Conservation (phyloP, 441 rosid species). For the Aleurites moluccanus region DNA sequence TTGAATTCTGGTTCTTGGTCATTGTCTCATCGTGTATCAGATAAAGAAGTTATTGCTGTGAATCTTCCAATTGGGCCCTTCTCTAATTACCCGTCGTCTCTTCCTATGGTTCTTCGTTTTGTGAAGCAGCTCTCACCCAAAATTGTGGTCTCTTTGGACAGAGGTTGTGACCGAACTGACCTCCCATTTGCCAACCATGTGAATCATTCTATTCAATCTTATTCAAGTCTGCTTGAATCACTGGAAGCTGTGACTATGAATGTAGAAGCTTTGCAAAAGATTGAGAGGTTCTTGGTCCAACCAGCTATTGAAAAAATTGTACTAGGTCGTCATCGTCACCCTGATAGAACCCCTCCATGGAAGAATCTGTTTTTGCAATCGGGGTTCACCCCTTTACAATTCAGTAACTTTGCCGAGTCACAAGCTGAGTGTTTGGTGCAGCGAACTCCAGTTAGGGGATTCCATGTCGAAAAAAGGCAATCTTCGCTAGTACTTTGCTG, state of each 20-base stretch:
- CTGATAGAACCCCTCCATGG: slow-evolving; percentile 44
- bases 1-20: slow-evolving; percentile 41
- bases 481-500: slow-evolving; percentile 64
- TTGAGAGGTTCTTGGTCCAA: slow-evolving; percentile 57
- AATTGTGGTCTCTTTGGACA: slow-evolving; percentile 55
- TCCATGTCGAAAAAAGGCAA: slow-evolving; percentile 63
- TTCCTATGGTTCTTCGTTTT: slow-evolving; percentile 45
- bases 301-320: slow-evolving; percentile 53
- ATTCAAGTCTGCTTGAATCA: slow-evolving; percentile 52
- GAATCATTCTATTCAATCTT: slow-evolving; percentile 50
- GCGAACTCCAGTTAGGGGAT: slow-evolving; percentile 56
- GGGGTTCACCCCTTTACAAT: slow-evolving; percentile 55
- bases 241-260: slow-evolving; percentile 56
- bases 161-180: slow-evolving; percentile 52
- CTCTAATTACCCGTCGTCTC: slow-evolving; percentile 37
- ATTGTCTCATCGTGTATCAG: slow-evolving; percentile 34
- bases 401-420: slow-evolving; percentile 61
- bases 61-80: slow-evolving; percentile 57
- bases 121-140: slow-evolving; percentile 65
- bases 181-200: slow-evolving; percentile 54
- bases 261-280: slow-evolving; percentile 46
- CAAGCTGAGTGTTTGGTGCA: slow-evolving; percentile 65
- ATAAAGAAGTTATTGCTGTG: slow-evolving; percentile 51
- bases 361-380: slow-evolving; percentile 43
- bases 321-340: slow-evolving; percentile 44